Evolutionary conservation across 208 protist species (phyloP).

Genomic region (Leishmania major): DNA sequence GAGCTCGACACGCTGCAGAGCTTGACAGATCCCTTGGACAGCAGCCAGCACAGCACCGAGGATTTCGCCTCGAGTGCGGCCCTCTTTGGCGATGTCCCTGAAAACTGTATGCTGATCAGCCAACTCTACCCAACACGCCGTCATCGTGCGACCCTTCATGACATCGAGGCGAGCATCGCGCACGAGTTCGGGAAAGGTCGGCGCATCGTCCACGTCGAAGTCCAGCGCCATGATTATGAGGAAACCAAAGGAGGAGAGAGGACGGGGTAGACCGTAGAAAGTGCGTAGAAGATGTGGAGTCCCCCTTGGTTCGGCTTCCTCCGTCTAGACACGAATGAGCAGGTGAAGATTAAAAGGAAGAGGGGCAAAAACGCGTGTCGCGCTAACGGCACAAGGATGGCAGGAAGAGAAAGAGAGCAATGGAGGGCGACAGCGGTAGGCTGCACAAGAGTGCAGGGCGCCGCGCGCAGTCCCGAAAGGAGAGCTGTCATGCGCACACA

Average conservation of each 20-base stretch:
- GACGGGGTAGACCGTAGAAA: neutral
- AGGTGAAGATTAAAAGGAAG: neutral
- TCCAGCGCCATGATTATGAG: conserved; percentile 29
- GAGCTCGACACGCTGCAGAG: conserved; percentile 12
- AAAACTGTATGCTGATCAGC: conserved; percentile 59
- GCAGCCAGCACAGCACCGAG: conserved; percentile 48
- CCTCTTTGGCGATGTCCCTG: conserved; percentile 62
- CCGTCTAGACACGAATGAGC: neutral
- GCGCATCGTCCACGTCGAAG: conserved; percentile 34
- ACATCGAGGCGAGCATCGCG: conserved; percentile 19
- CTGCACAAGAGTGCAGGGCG: neutral
- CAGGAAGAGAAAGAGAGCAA: neutral
- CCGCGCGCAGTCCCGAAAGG: neutral
- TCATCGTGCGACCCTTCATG: conserved; percentile 34
- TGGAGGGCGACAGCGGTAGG: neutral
- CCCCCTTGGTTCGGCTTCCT: neutral
- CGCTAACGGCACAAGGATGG: neutral
- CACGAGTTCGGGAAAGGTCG: conserved; percentile 32
- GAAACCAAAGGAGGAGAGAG: conserved; percentile 2
- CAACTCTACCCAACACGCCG: conserved; percentile 41
- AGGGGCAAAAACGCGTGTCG: neutral
- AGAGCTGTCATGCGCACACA: neutral
- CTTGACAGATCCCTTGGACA: conserved; percentile 40
- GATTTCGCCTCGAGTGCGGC: conserved; percentile 37
- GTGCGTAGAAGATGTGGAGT: neutral